Evolutionary conservation across 2,329 filamentous ascomycete genomes (phyloP), one percentile per base, ranked within the genome.

Genomic region (Dichotomopilus funicola): DNA sequence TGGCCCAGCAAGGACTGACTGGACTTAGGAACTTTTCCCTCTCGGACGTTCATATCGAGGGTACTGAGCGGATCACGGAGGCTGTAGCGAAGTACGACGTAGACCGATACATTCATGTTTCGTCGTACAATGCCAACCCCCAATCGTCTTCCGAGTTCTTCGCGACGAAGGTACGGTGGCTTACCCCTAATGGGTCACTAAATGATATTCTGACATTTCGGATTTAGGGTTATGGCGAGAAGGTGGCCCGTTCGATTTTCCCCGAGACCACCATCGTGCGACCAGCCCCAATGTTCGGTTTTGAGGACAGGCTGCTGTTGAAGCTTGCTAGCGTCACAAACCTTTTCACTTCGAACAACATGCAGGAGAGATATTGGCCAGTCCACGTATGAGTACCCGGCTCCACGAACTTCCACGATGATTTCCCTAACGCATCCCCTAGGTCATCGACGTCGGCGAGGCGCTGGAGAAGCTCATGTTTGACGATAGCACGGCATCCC

Each of bases 31-130:
- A 99, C 79, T 99, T 96, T 73, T 83, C 87, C 55, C 79, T 96
- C 59, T 87, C 89, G 65, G 92, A 97, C 70, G 91, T 97, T 43
- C 91, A 99, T 67, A 83, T 97, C 41, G 91, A 96, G 71, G 91
- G 92, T 60, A 87, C 88, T 13, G 88, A 95, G 75, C 87, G 94
- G 64, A 99, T 99, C 66, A 89, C 83, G 50, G 90, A 96, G 70
- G 91, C 94, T 52, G 90, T 91, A 52, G 94, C 92, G 66, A 99
- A 99, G 75, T 99, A 99, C 74, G 92, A 99, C 67, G 85, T 96
- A 63, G 94, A 99, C 74, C 86, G 94, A 62, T 99, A 89, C 73
- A 91, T 99, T 62, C 94, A 99, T 66, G 86, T 99, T 65, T 99
- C 94, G 8, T 96, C 91, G 36, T 91, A 95, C 80, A 97, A 92